A percentile compares a stretch with the other conserved stretches of the same genome.
Conservation (phyloP, 2,329 filamentous ascomycete species). For the Stromatinia cepivora region DNA sequence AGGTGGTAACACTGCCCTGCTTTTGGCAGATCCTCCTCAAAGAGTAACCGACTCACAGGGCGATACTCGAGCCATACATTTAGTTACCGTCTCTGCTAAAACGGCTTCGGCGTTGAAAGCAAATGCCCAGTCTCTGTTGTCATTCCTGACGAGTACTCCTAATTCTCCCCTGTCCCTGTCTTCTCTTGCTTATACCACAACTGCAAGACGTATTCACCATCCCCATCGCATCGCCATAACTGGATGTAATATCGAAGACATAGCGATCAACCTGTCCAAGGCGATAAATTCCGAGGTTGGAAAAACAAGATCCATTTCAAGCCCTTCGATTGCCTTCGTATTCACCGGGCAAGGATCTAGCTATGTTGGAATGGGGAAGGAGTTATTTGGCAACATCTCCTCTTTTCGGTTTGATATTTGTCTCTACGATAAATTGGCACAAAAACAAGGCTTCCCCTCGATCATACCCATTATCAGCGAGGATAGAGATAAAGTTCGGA, state of each 20-base stretch:
- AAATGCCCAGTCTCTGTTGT: too few species aligned
- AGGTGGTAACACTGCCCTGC: slow-evolving; percentile 26
- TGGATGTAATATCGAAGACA: too few species aligned
- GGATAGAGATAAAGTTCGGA: too few species aligned
- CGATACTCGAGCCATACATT: neutral
- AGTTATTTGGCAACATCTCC: neutral
- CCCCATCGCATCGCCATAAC: neutral
- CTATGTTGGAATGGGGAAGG: neutral
- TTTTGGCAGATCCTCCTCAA: slow-evolving; percentile 24
- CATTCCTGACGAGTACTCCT: too few species aligned
- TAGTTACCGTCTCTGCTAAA: slow-evolving; percentile 1
- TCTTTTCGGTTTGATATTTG: neutral
- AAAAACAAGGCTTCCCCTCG: slow-evolving; percentile 5
- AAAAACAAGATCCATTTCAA: neutral
- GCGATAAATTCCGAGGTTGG: neutral
- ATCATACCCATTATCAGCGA: neutral
- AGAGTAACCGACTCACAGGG: too few species aligned
- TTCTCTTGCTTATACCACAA: slow-evolving; percentile 14
- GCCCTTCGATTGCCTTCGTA: neutral
- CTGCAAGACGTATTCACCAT: slow-evolving; percentile 12
- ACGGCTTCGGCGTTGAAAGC: too few species aligned
- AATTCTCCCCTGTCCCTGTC: neutral
- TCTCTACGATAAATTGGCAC: neutral
- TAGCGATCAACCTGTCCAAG: neutral
- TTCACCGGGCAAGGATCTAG: slow-evolving; percentile 14